Base-by-base conservation (phyloP, 495 filamentous ascomycete genomes). In the Hapsidospora chrysogenum region DNA sequence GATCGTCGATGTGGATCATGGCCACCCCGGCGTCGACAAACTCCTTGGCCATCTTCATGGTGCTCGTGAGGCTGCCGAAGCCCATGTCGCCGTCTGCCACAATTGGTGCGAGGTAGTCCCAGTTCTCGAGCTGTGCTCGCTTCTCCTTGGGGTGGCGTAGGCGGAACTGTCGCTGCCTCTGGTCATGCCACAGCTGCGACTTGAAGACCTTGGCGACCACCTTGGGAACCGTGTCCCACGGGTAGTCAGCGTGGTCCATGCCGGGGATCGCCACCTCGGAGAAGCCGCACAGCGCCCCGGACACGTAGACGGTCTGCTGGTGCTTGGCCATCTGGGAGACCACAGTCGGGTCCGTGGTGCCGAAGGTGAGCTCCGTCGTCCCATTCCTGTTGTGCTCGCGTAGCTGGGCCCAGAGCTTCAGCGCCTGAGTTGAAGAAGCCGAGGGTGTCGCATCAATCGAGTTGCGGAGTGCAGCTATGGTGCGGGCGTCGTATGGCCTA, bases 11-110 rank as follows among this genome's bases (percentile, higher is more conserved):
- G 23, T 47, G 45, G 25, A 47, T 44, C 45, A 47, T 47, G 2
- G 45, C 45, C 7, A 47, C 45, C 1, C 45, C 45, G n/a, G 37
- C 41, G 31, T 47, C 41, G n/a, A 47, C 41, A 27, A 47, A 47
- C n/a, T 41, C 32, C 23, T 40, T 37, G 17, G 45, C 34, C 45
- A 47, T 44, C 31, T 47, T 47, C 21, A 47, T 37, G 9, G 45
- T 44, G 9, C 37, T 44, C 0, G 45, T 47, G 22, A 47, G 14
- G 21, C 41, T 40, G 10, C 45, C 45, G 22, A 47, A 47, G 9
- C 45, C 45, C 45, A 47, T 47, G 26, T 47, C 45, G 1, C 45
- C 45, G 27, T 47, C 45, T 18, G 45, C 45, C 0, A 47, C 31
- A 17, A 47, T 47, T 13, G 45, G 45, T 4, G 45, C 42, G n/a